Conservation (phyloP, 2,329 filamentous ascomycete genomes). For the Paraconiothyrium brasiliense region DNA sequence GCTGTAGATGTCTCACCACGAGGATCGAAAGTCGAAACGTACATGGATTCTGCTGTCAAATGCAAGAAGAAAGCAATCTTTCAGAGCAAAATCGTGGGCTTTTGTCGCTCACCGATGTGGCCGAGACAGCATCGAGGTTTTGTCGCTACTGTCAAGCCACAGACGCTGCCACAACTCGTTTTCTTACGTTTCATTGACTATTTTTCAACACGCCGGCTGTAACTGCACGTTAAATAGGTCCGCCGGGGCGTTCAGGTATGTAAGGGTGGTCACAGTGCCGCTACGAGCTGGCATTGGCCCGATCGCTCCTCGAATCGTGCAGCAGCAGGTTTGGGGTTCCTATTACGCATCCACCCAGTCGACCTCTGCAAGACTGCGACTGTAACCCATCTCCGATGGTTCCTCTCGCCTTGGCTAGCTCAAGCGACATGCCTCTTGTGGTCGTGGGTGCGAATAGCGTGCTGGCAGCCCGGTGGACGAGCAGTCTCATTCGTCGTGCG, state of each 20-base stretch:
- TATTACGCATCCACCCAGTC: neutral
- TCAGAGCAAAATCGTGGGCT: neutral
- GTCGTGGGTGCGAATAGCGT: conserved; percentile 5
- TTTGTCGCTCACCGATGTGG: conserved; percentile 6
- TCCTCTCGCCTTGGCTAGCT: neutral
- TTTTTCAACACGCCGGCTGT: neutral
- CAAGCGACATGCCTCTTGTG: neutral
- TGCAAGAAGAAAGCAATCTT: neutral
- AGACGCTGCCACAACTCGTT: neutral
- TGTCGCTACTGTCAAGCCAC: conserved; percentile 2
- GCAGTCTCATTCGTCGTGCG: conserved; percentile 5
- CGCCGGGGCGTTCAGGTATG: neutral
- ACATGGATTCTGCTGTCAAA: neutral
- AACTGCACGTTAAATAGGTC: neutral
- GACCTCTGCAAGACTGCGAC: neutral
- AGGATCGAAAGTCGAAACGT: neutral
- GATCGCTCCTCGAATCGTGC: neutral
- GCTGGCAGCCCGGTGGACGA: conserved; percentile 2
- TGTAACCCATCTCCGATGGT: neutral
- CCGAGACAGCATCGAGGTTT: conserved; percentile 9
- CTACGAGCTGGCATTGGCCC: conserved; percentile 9
- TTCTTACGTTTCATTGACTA: neutral
- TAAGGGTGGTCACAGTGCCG: neutral
- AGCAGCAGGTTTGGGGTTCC: neutral
- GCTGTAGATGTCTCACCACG: conserved; percentile 8